Evolutionary conservation across 805 yeast genomes (phyloP).

Genomic region (Schwanniomyces sp.): DNA sequence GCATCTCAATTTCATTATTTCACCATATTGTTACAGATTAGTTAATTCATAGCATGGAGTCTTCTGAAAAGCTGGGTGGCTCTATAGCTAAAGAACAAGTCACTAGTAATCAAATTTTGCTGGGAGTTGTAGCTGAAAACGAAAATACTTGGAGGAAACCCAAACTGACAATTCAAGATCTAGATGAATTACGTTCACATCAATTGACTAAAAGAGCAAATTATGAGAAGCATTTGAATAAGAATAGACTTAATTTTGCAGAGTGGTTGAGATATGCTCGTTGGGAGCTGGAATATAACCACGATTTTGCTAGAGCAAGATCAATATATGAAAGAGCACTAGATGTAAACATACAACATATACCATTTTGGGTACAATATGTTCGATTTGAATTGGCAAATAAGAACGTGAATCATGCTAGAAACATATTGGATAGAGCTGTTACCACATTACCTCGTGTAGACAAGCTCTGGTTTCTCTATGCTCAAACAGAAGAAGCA

Average conservation of each 20-base stretch:
- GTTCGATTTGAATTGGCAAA: constrained; percentile 72
- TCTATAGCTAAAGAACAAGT: background rate
- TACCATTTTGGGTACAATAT: constrained; percentile 86
- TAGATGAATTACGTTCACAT: constrained; percentile 75
- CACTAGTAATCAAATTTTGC: constrained; percentile 37
- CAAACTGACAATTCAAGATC: constrained; percentile 50
- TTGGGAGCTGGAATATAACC: constrained; percentile 76
- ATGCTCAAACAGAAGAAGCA: constrained; percentile 80
- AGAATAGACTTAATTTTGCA: constrained; percentile 76
- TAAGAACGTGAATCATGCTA: constrained; percentile 80
- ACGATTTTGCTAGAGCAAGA: constrained; percentile 75
- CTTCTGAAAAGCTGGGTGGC: background rate
- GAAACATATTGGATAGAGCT: constrained; percentile 81
- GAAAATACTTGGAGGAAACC: constrained; percentile 26
- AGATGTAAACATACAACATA: constrained; percentile 68
- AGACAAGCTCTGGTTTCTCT: constrained; percentile 84
- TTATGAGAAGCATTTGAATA: constrained; percentile 81
- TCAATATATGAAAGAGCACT: constrained; percentile 87
- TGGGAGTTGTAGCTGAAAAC: constrained; percentile 30
- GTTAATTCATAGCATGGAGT: background rate
- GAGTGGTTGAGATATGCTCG: constrained; percentile 93
- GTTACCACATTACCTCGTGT: constrained; percentile 71
- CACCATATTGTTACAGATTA: background rate
- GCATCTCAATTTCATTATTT: background rate
- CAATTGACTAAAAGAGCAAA: constrained; percentile 79